phyloP scores from a whole-genome alignment of 805 yeast species.

The Starmerella bacillaris region DNA sequence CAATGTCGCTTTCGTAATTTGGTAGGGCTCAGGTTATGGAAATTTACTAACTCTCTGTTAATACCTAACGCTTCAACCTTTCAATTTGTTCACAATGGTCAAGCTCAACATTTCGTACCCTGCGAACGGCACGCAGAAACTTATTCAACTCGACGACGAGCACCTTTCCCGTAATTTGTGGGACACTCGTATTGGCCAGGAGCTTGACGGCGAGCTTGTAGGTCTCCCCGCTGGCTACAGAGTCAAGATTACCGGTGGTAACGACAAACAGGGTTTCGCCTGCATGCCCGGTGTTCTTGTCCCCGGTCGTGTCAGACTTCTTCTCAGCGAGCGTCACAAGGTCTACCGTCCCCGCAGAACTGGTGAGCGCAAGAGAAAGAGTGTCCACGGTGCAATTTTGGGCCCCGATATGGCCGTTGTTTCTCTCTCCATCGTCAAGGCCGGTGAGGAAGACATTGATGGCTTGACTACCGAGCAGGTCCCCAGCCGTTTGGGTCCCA shows the following conservation, averaged over 20 bases:
- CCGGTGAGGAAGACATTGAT: slow-evolving; percentile 88
- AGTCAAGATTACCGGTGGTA: slow-evolving; percentile 98
- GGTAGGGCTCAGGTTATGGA: too few relatives aligned
- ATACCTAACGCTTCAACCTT: too few relatives aligned
- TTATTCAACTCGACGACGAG: slow-evolving; percentile 96
- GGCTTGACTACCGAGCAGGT: slow-evolving; percentile 88
- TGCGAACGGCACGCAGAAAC: slow-evolving; percentile 99
- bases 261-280: slow-evolving; percentile 99
- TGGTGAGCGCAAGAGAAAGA: slow-evolving; percentile 99
- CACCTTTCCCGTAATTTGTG: slow-evolving; percentile 95
- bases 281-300: slow-evolving; percentile 99
- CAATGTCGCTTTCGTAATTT: too few relatives aligned
- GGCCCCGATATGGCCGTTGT: slow-evolving; percentile 92
- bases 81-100: too few relatives aligned
- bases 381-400: slow-evolving; percentile 98
- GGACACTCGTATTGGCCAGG: slow-evolving; percentile 99
- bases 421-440: slow-evolving; percentile 84
- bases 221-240: slow-evolving; percentile 99
- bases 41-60: too few relatives aligned
- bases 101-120: slow-evolving; percentile 99
- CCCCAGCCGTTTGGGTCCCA: slow-evolving; percentile 99
- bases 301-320: slow-evolving; percentile 97
- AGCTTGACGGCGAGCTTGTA: slow-evolving; percentile 94
- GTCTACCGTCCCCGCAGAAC: slow-evolving; percentile 99
- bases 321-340: slow-evolving; percentile 83